Conservation (phyloP, 768 basidiomycete species). For the Multifurca ochricompacta region DNA sequence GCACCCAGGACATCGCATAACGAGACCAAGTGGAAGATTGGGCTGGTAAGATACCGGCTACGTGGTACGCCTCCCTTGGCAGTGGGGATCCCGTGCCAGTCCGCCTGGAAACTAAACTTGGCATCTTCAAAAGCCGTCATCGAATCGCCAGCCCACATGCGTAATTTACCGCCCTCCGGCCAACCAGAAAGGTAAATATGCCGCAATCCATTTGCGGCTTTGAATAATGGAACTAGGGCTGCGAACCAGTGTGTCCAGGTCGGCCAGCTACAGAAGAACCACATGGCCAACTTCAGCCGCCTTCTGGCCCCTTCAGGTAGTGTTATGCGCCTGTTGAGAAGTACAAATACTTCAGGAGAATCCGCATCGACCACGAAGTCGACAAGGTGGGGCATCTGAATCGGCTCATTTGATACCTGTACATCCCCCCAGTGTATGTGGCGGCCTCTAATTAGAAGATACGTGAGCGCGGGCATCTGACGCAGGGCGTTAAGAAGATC, state of each 20-base stretch:
- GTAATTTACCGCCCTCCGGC: conserved; percentile 5
- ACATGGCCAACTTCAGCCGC: no score
- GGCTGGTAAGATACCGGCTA: neutral
- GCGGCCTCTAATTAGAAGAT: neutral
- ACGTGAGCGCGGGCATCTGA: neutral
- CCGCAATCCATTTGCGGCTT: conserved; percentile 9
- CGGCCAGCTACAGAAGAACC: no score
- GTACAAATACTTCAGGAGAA: neutral
- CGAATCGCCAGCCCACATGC: conserved; percentile 4
- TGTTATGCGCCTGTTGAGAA: no score
- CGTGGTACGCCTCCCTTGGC: neutral
- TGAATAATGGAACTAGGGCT: no score
- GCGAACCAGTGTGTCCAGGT: no score
- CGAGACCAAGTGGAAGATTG: neutral
- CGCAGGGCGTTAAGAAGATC: neutral
- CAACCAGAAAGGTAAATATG: conserved; percentile 1
- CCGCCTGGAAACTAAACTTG: neutral
- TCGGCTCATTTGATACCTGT: neutral
- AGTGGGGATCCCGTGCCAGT: conserved; percentile 6
- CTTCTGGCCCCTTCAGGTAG: no score
- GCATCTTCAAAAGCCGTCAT: neutral
- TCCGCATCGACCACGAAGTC: neutral
- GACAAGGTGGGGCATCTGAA: neutral
- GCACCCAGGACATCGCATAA: conserved; percentile 4
- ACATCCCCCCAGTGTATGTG: neutral